Evolutionary conservation across 768 basidiomycete species (phyloP), one percentile per base, ranked within the genome.

Genomic region (Lactarius hatsudake): DNA sequence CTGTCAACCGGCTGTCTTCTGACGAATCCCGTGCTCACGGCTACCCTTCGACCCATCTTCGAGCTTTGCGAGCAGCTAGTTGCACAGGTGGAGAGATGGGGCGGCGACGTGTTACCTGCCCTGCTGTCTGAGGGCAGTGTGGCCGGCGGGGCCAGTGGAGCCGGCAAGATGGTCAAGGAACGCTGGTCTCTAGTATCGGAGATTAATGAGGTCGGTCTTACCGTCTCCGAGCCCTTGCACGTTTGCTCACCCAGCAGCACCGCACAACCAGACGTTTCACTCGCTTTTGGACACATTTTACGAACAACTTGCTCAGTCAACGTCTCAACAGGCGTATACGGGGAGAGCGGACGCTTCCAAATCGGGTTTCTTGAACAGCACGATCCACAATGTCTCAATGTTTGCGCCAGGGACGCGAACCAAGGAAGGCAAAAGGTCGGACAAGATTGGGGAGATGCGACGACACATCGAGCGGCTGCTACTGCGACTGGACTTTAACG

Each of bases 11-110:
- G 93, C 0, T 92, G 90, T 67, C 78, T 97, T 42, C 78, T 97
- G 61, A 83, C 88, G 6, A 90, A 93, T 70, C 74, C 84, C 0
- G 76, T 81, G 5, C 77, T 93, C 23, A 85, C 88, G 7, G 76
- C 82, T 1, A 84, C 86, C 51, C 78, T 95, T 45, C 86, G 87
- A 20, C 82, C 86, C 38, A 87, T 96, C 64, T 80, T 96, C 59
- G 91, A 93, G 70, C 81, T 90, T 10, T 96, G 93, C 74, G 93
- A 93, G 73, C 83, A 87, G 10, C 93, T 96, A 73, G 89, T 89
- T n/a, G 93, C 86, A 8, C 87, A 93, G 69, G 85, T 96, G 0
- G 94, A 96, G 76, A 80, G 94, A 61, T 97, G 94, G 94, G 93
- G 93, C 15, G 94, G 94, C 0, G 93, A 96, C 73, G 86, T 96